Conservation (phyloP, 306 rosid species). For the Vigna reflexopilosa region DNA sequence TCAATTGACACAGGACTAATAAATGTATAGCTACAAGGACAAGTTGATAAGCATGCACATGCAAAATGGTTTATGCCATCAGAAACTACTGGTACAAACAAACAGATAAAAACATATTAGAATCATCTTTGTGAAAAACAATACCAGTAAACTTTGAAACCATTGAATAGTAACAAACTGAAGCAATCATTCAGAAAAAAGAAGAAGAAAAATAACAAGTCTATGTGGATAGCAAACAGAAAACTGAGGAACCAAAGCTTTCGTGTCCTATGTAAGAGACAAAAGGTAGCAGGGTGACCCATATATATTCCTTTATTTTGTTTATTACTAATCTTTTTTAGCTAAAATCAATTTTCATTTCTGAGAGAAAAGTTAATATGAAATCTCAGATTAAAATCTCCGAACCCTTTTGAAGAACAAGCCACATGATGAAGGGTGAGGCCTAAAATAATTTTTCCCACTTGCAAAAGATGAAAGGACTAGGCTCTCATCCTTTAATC, state of each 20-base stretch:
- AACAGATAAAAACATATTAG: not conserved
- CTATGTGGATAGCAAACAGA: constrained; percentile 49
- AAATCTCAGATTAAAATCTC: not conserved
- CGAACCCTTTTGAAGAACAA: not conserved
- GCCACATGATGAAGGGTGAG: constrained; percentile 41
- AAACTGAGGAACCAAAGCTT: constrained; percentile 56
- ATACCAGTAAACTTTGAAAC: not conserved
- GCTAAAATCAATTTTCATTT: constrained; percentile 2
- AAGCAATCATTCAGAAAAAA: constrained; percentile 11
- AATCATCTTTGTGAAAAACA: not conserved
- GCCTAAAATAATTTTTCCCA: constrained; percentile 47
- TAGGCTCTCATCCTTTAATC: constrained; percentile 58
- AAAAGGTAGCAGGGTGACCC: not conserved
- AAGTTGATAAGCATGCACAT: not conserved
- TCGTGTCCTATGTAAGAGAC: not conserved
- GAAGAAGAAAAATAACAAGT: not conserved
- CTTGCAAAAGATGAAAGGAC: constrained; percentile 52
- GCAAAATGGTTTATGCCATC: not conserved
- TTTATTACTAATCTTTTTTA: constrained; percentile 29
- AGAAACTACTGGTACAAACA: not conserved
- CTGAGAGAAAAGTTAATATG: constrained; percentile 5
- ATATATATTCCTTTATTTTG: not conserved
- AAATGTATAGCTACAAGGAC: not conserved
- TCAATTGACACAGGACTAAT: not conserved
- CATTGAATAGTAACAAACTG: not conserved